Evolutionary conservation across 2,329 filamentous ascomycete species (phyloP).

Genomic region (Podosphaera xanthii): DNA sequence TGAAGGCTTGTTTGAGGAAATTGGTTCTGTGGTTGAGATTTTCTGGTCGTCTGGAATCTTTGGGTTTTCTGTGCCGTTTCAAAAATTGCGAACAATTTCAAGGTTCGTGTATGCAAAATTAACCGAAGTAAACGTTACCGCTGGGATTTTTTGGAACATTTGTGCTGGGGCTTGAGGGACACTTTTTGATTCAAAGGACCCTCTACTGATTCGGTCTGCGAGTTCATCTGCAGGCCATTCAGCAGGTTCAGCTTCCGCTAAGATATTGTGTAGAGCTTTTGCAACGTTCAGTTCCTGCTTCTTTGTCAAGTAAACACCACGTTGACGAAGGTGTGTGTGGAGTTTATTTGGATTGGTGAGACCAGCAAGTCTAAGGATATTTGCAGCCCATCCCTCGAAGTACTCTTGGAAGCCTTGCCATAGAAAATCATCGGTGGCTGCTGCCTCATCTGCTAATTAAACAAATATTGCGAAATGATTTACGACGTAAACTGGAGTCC

Average conservation of each 20-base stretch:
- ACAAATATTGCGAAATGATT: neutral
- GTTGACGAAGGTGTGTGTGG: neutral
- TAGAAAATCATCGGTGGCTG: neutral
- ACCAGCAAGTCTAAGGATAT: neutral
- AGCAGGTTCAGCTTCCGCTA: neutral
- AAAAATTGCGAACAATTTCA: neutral
- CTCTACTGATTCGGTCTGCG: neutral
- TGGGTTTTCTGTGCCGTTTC: neutral
- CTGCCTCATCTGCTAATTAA: neutral
- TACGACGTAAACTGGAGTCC: neutral
- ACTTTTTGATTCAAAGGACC: neutral
- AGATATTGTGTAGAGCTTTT: neutral
- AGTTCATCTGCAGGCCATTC: neutral
- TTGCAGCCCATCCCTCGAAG: neutral
- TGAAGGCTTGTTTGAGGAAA: too few species aligned
- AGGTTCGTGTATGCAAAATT: neutral
- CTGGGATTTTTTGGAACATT: neutral
- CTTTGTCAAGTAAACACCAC: neutral
- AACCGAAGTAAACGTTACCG: too few species aligned
- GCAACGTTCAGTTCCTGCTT: neutral
- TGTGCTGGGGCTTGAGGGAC: neutral
- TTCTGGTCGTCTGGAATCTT: too few species aligned
- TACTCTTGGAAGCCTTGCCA: neutral
- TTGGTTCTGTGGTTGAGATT: too few species aligned
- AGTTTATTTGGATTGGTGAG: neutral